phyloP scores from a whole-genome alignment of 1,139 yeast species.

The Diutina mesorugosa region DNA sequence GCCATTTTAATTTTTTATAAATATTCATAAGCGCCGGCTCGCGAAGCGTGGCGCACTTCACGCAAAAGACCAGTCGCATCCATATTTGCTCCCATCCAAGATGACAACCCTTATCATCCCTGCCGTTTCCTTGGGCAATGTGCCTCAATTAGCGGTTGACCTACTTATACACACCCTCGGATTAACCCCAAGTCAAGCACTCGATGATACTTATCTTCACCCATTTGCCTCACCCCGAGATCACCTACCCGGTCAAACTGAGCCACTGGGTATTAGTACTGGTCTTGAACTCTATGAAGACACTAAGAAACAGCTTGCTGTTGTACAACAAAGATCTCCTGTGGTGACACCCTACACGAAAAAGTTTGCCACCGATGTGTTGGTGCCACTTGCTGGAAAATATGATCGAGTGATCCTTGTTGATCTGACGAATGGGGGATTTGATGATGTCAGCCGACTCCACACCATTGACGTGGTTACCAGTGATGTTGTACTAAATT shows the following conservation, averaged over 20 bases:
- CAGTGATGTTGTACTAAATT: conserved; percentile 5
- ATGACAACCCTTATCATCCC: conserved; percentile 45
- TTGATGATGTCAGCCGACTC: conserved; percentile 21
- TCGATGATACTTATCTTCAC: conserved; percentile 51
- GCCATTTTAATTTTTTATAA: no score
- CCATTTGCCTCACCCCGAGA: conserved; percentile 84
- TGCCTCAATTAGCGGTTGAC: conserved; percentile 76
- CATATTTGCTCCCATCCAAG: background rate
- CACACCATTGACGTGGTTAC: conserved; percentile 5
- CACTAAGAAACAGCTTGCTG: conserved; percentile 25
- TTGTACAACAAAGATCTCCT: conserved; percentile 79
- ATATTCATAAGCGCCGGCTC: no score
- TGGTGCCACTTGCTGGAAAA: conserved; percentile 34
- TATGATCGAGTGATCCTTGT: conserved; percentile 42
- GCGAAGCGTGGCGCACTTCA: background rate
- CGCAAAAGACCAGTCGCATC: background rate
- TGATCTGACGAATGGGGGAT: conserved; percentile 64
- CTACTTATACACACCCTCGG: conserved; percentile 52
- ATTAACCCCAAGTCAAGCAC: conserved; percentile 35
- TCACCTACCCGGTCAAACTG: conserved; percentile 10
- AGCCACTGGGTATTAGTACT: conserved; percentile 33
- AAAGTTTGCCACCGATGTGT: conserved; percentile 38
- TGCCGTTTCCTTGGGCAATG: conserved; percentile 75
- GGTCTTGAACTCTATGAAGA: conserved; percentile 49
- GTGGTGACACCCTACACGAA: conserved; percentile 51